These are phyloP conservation scores for Aplosporella prunicola DNA, from an alignment of 2,329 filamentous ascomycete genomes.

Conservation along the genomic window DNA sequence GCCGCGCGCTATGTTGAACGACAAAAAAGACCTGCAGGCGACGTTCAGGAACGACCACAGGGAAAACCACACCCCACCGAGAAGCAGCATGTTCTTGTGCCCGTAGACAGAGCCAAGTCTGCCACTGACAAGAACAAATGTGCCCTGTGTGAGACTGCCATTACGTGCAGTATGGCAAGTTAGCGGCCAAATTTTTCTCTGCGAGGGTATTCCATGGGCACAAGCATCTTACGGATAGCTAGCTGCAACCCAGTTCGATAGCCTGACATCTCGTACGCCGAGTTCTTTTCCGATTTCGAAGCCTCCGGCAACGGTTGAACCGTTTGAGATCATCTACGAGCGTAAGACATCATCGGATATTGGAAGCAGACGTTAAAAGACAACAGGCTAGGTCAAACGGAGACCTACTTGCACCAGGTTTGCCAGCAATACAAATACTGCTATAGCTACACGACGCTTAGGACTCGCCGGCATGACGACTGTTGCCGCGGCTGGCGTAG, in stretches of 20 bases:
- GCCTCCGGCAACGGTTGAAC: no score
- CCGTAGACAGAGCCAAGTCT: slow-evolving; percentile 51
- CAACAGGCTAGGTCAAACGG: no score
- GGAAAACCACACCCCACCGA: slow-evolving; percentile 47
- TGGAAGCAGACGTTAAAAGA: no score
- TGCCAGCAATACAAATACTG: no score
- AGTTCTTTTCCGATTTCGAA: not conserved
- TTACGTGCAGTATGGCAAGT: not conserved
- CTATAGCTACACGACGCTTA: no score
- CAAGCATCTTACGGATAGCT: not conserved
- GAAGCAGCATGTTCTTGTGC: slow-evolving; percentile 45
- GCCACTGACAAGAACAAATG: slow-evolving; percentile 49
- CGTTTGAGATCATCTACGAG: no score
- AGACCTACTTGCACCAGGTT: no score
- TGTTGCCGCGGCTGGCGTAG: no score
- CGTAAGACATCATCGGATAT: no score
- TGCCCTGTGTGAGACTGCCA: slow-evolving; percentile 39
- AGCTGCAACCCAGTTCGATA: slow-evolving; percentile 1
- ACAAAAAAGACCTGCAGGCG: slow-evolving; percentile 34
- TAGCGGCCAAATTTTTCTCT: no score
- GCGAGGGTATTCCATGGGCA: not conserved
- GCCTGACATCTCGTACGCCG: not conserved
- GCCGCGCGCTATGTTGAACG: slow-evolving; percentile 37
- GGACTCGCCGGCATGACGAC: no score
- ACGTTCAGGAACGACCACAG: slow-evolving; percentile 45